A percentile compares a stretch with the other conserved stretches of the same genome.
Conservation (phyloP, 148 eudicot genomes). For the Nepenthes mirabilis region DNA sequence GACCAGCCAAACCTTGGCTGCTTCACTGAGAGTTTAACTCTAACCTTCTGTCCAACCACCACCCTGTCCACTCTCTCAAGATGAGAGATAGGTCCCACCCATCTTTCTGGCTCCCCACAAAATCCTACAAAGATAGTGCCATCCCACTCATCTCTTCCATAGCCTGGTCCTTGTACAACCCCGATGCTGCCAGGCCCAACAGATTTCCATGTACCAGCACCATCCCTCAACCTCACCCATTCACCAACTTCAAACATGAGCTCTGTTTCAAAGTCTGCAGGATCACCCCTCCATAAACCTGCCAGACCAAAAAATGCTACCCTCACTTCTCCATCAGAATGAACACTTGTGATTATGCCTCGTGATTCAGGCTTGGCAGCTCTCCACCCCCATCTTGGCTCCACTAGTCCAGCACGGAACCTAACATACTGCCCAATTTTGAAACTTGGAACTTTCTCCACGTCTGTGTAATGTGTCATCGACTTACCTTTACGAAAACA, state of each 20-base stretch:
- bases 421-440: slow-evolving; percentile 83
- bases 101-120: slow-evolving; percentile 87
- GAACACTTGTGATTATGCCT: slow-evolving; percentile 70
- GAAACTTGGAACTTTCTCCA: slow-evolving; percentile 70
- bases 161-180: slow-evolving; percentile 69
- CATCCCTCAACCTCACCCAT: slow-evolving; percentile 65
- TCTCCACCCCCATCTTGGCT: slow-evolving; percentile 99
- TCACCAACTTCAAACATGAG: slow-evolving; percentile 81
- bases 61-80: slow-evolving; percentile 55
- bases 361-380: slow-evolving; percentile 56
- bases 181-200: slow-evolving; percentile 72
- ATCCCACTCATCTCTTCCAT: slow-evolving; percentile 60
- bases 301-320: slow-evolving; percentile 56
- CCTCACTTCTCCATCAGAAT: slow-evolving; percentile 91
- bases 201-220: slow-evolving; percentile 59
- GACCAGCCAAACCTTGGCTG: slow-evolving; percentile 99
- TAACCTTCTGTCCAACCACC: slow-evolving; percentile 61
- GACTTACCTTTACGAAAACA: slow-evolving; percentile 79
- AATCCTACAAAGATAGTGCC: slow-evolving; percentile 69
- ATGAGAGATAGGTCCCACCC: slow-evolving; percentile 57
- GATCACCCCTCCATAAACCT: slow-evolving; percentile 90
- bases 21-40: slow-evolving; percentile 47
- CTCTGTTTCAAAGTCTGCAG: slow-evolving; percentile 75
- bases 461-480: slow-evolving; percentile 65
- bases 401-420: slow-evolving; percentile 54